Evolutionary conservation across 352 stramenopile genomes (phyloP).

Genomic region (Phytophthora pluvialis): DNA sequence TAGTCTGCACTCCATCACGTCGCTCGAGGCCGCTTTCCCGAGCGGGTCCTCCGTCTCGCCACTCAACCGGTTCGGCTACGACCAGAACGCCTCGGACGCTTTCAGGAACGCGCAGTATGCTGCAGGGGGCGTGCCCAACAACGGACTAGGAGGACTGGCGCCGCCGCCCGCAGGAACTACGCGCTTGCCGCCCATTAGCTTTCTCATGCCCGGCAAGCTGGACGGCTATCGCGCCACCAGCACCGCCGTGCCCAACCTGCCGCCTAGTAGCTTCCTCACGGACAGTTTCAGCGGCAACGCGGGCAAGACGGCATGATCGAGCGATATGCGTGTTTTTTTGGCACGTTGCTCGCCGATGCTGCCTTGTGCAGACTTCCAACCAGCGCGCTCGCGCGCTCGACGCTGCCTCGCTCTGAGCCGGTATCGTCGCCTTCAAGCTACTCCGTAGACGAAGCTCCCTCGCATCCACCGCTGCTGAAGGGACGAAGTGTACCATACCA

Average conservation of each 20-base stretch:
- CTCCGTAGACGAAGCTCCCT: constrained; percentile 31
- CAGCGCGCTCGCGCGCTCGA: constrained; percentile 16
- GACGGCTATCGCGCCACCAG: constrained; percentile 64
- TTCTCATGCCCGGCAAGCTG: constrained; percentile 73
- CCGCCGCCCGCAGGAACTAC: constrained; percentile 31
- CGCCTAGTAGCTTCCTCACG: constrained; percentile 62
- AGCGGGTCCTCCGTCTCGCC: constrained; percentile 35
- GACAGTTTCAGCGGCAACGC: constrained; percentile 48
- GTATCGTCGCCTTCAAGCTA: constrained; percentile 32
- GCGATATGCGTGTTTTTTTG: constrained; percentile 21
- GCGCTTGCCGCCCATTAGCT: constrained; percentile 77
- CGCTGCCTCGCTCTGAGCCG: constrained; percentile 4
- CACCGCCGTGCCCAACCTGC: constrained; percentile 43
- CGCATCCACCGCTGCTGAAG: constrained; percentile 15
- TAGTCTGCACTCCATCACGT: constrained; percentile 53
- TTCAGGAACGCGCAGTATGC: constrained; percentile 43
- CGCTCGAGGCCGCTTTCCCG: constrained; percentile 46
- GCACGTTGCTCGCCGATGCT: constrained; percentile 14
- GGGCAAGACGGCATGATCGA: constrained; percentile 61
- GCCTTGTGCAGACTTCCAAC: constrained; percentile 14
- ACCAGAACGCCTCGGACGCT: constrained; percentile 45
- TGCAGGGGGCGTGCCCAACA: constrained; percentile 13
- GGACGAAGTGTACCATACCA: constrained; percentile 47
- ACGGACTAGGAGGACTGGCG: constrained; percentile 16
- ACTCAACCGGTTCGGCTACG: constrained; percentile 38